Evolutionary conservation across 495 filamentous ascomycete species (phyloP).

Genomic region (Annulohypoxylon stygium): DNA sequence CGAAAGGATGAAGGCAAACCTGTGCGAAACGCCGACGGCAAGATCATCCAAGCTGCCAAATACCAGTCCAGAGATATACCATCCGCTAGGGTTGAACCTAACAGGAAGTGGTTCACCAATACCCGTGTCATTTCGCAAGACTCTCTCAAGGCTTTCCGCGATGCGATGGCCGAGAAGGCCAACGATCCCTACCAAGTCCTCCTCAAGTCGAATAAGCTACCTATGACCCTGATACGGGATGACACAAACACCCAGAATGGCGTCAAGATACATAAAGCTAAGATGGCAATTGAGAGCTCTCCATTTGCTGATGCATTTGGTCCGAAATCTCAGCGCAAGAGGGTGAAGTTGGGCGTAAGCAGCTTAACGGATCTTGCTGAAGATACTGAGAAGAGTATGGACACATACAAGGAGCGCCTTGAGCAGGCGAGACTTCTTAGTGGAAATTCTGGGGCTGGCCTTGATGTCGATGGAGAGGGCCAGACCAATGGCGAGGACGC

Average conservation of each 20-base stretch:
- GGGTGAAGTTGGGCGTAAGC: conserved; percentile 86
- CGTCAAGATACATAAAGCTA: conserved; percentile 90
- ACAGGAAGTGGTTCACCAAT: conserved; percentile 80
- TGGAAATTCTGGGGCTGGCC: conserved; percentile 71
- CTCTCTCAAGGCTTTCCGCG: conserved; percentile 80
- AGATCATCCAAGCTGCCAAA: conserved; percentile 82
- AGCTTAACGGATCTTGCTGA: conserved; percentile 85
- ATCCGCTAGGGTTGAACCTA: conserved; percentile 90
- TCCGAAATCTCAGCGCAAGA: conserved; percentile 90
- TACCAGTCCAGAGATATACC: conserved; percentile 82
- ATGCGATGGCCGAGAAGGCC: conserved; percentile 90
- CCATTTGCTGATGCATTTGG: conserved; percentile 94
- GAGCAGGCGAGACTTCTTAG: conserved; percentile 79
- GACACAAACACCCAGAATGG: conserved; percentile 75
- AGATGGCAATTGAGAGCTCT: conserved; percentile 89
- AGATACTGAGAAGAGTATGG: conserved; percentile 79
- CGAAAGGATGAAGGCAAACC: conserved; percentile 80
- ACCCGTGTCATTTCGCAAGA: conserved; percentile 73
- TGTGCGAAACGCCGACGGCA: conserved; percentile 78
- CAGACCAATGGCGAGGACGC: conserved; percentile 64
- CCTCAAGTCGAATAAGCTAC: conserved; percentile 93
- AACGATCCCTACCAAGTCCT: conserved; percentile 93
- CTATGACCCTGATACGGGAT: conserved; percentile 81
- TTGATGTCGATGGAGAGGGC: conserved; percentile 55
- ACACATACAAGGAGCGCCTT: conserved; percentile 79